Base-by-base conservation (phyloP, 805 yeast genomes). In the Nakazawaea ishiwadae region DNA sequence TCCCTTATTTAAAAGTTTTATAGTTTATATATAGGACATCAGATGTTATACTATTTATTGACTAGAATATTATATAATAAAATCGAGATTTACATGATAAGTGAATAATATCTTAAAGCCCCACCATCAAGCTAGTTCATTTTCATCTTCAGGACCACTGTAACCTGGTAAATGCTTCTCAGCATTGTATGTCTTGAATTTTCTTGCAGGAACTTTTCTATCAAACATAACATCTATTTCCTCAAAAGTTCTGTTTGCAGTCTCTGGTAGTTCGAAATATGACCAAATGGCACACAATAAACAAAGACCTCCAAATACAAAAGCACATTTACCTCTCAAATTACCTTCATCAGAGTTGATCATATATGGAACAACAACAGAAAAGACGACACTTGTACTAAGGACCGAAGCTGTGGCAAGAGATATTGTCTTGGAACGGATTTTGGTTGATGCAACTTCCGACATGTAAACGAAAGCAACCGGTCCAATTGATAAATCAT, bases 261-360 rank as follows among this genome's bases (percentile, higher is more conserved):
- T 65, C 47, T 66, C 71, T 5, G 68, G 68, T 32, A 60, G 56
- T 41, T 63, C 67, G 45, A 66, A 66, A 53, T 54, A 69, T 37
- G 51, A 42, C 62, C 45, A 30, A 10, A 29, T 16, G 11, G 15
- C 10, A 15, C 44, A 48, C 9, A 55, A 4, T 3, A 60, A 31
- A n/a, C 56, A 50, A n/a, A 53, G 48, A 0, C 63, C 75, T 39
- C 65, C 69, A 66, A 71, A 62, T 39, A 71, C 57, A 48, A 66
- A 68, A 1, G 69, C 77, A 24, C 75, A 64, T 51, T 71, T 69
- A 16, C 69, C 75, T 33, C 66, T 63, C 63, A 67, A 56, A 45
- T 72, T 64, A 46, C 68, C 71, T 26, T 60, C 61, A 12, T 53
- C 54, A 3, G 73, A 68, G 48, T 71, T 73, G 47, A 73, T 56